These are phyloP conservation scores for Chlorella sorokiniana DNA, from an alignment of 139 green algal genomes.

Conservation along the genomic window DNA sequence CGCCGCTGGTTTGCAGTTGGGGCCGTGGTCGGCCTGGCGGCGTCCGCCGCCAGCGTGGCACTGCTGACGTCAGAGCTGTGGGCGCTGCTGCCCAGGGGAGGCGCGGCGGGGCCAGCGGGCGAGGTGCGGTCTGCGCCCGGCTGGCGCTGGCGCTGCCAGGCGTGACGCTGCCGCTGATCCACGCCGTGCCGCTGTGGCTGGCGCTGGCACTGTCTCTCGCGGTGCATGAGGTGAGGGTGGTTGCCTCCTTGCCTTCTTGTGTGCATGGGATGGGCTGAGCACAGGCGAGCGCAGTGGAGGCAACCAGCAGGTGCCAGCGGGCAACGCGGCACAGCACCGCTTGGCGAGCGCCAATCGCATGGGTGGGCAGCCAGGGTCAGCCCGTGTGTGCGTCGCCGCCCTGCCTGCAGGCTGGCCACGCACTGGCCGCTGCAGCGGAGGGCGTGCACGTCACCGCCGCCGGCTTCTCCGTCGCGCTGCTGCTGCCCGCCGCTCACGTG, in stretches of 20 bases:
- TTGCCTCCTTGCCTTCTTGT: too few species aligned
- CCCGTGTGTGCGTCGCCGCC: background rate
- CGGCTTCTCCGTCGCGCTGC: constrained; percentile 43
- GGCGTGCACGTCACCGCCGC: constrained; percentile 42
- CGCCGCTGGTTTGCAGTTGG: constrained; percentile 3
- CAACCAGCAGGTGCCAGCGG: too few species aligned
- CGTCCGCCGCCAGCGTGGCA: background rate
- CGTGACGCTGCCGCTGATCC: constrained; percentile 39
- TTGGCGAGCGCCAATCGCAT: too few species aligned
- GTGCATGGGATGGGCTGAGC: too few species aligned
- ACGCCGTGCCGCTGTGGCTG: constrained; percentile 46
- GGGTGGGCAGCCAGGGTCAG: background rate
- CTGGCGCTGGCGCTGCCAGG: constrained; percentile 44
- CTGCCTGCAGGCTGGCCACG: constrained; percentile 45
- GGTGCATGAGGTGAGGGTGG: constrained; percentile 51
- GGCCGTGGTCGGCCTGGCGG: background rate
- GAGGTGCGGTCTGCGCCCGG: background rate
- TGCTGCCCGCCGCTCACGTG: constrained; percentile 55
- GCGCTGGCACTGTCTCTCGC: constrained; percentile 32
- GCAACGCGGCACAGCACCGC: too few species aligned
- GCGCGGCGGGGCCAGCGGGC: background rate
- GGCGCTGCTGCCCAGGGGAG: background rate
- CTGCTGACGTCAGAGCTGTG: background rate
- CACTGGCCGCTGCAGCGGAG: constrained; percentile 52
- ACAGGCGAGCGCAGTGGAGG: too few species aligned